Evolutionary conservation across 2,329 filamentous ascomycete genomes (phyloP).

Genomic region (Escovopsis weberi): DNA sequence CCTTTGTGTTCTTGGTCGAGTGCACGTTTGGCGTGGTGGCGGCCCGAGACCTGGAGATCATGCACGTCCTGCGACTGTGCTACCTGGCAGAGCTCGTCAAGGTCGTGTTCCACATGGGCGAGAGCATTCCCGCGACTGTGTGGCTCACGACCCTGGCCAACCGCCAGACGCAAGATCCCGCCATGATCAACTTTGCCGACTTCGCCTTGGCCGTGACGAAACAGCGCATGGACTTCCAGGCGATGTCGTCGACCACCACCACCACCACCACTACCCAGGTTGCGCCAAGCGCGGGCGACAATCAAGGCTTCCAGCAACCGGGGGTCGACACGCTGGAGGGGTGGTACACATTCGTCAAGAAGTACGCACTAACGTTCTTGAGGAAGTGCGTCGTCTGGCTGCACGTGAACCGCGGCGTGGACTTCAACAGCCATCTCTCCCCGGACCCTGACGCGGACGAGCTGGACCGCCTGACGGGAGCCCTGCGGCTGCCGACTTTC

Average conservation of each 20-base stretch:
- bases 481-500: slow-evolving; percentile 62
- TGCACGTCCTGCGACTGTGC: slow-evolving; percentile 69
- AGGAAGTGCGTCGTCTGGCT: slow-evolving; percentile 74
- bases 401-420: slow-evolving; percentile 76
- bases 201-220: slow-evolving; percentile 37
- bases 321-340: slow-evolving; percentile 37
- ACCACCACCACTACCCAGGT: slow-evolving; percentile 3
- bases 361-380: slow-evolving; percentile 80
- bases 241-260: slow-evolving; percentile 12
- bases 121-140: slow-evolving; percentile 34
- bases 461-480: slow-evolving; percentile 64
- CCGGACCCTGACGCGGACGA: slow-evolving; percentile 55
- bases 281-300: slow-evolving; percentile 16
- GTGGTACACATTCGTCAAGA: slow-evolving; percentile 50
- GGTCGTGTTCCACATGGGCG: slow-evolving; percentile 47
- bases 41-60: slow-evolving; percentile 56
- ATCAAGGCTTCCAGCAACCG: slow-evolving; percentile 39
- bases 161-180: slow-evolving; percentile 28
- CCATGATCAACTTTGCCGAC: slow-evolving; percentile 38
- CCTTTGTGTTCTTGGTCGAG: slow-evolving; percentile 71
- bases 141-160: slow-evolving; percentile 34
- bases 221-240: slow-evolving; percentile 27
- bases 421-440: slow-evolving; percentile 60
- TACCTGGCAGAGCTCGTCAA: slow-evolving; percentile 87
- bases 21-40: slow-evolving; percentile 56